Evolutionary conservation across 495 filamentous ascomycete species (phyloP).

Genomic region (Penicillium canariense): DNA sequence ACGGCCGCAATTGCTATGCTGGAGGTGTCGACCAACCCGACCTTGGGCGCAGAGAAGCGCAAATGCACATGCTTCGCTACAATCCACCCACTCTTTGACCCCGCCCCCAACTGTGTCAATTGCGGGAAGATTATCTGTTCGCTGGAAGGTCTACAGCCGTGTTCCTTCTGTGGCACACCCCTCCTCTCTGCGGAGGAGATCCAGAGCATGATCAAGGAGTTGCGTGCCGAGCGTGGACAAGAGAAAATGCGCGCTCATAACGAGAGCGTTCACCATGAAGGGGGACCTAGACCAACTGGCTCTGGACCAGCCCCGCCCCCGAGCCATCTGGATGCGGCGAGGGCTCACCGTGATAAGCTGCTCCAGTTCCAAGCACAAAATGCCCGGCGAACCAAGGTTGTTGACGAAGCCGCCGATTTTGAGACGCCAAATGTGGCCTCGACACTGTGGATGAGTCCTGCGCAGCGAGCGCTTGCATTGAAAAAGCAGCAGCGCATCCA

Average conservation of each 20-base stretch:
- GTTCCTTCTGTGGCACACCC: constrained; percentile 81
- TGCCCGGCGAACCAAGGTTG: constrained; percentile 78
- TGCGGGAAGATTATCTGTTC: constrained; percentile 98
- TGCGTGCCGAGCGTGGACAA: constrained; percentile 80
- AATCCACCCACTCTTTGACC: constrained; percentile 77
- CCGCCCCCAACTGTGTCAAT: constrained; percentile 86
- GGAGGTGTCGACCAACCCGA: constrained; percentile 85
- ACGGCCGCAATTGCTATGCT: constrained; percentile 89
- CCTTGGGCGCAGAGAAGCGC: constrained; percentile 53
- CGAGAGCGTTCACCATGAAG: constrained; percentile 58
- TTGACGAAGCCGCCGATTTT: constrained; percentile 93
- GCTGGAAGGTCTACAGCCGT: constrained; percentile 90
- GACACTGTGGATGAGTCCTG: constrained; percentile 84
- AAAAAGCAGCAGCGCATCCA: constrained; percentile 88
- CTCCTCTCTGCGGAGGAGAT: constrained; percentile 70
- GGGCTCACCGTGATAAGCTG: constrained; percentile 78
- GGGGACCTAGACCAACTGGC: constrained; percentile 38
- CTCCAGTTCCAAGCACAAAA: constrained; percentile 86
- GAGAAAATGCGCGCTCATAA: constrained; percentile 83
- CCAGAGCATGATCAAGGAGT: constrained; percentile 78
- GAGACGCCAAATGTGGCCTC: constrained; percentile 67
- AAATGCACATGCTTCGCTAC: constrained; percentile 83
- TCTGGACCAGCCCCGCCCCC: constrained; percentile 46
- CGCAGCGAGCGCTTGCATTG: constrained; percentile 80
- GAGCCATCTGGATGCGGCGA: constrained; percentile 42